These are phyloP conservation scores for Neurospora terricola DNA, from an alignment of 495 filamentous ascomycete genomes.

Conservation along the genomic window DNA sequence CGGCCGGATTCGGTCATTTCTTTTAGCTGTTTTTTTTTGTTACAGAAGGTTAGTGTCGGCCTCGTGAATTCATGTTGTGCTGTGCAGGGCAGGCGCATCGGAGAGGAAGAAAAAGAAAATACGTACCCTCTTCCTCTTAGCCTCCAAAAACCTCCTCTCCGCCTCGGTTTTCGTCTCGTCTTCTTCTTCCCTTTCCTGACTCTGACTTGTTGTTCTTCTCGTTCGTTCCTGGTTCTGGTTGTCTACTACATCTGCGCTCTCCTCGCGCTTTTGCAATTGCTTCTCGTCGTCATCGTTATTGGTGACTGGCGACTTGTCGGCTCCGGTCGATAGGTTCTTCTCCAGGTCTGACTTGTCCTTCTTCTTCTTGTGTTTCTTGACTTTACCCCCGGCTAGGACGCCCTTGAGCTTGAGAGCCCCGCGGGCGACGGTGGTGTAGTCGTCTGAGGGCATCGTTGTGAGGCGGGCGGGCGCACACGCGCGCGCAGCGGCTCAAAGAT, in stretches of 20 bases:
- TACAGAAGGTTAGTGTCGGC: not conserved
- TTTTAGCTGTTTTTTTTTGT: constrained; percentile 44
- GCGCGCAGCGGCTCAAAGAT: not conserved
- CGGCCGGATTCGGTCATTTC: constrained; percentile 45
- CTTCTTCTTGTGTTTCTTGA: constrained; percentile 54
- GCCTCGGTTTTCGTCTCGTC: constrained; percentile 66
- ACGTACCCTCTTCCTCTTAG: constrained; percentile 66
- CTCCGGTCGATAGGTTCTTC: constrained; percentile 22
- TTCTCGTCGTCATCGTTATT: constrained; percentile 12
- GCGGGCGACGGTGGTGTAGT: constrained; percentile 55
- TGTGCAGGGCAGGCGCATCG: not conserved
- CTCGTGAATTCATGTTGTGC: not conserved
- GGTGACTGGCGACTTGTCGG: not conserved
- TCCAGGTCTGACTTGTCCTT: constrained; percentile 33
- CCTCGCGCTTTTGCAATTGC: constrained; percentile 2
- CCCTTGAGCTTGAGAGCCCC: constrained; percentile 78
- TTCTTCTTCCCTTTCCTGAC: constrained; percentile 1
- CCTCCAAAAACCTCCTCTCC: constrained; percentile 71
- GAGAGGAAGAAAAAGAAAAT: not conserved
- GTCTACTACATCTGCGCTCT: not conserved
- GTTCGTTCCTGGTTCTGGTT: constrained; percentile 3
- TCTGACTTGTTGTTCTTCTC: constrained; percentile 8
- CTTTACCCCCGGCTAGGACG: constrained; percentile 22
- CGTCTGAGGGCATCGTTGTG: constrained; percentile 48
- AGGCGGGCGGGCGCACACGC: not conserved